These are phyloP conservation scores for Verticillium dahliae DNA, from an alignment of 2,329 filamentous ascomycete genomes.

Conservation along the genomic window DNA sequence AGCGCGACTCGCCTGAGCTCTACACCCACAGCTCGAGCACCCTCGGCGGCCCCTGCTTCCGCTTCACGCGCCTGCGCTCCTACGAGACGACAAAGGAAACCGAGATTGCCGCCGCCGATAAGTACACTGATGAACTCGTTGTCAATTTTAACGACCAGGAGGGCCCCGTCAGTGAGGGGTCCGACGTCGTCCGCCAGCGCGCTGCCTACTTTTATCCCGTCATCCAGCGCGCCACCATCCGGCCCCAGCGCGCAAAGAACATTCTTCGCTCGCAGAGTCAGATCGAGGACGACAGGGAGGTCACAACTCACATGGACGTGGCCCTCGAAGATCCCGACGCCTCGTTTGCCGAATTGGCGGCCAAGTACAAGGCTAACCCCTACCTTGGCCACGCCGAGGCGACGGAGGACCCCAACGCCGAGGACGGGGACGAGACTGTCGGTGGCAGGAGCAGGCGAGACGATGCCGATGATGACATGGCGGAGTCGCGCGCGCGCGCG, in stretches of 20 bases:
- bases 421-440: slow-evolving; percentile 2
- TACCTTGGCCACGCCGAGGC: slow-evolving; percentile 6
- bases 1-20: slow-evolving; percentile 45
- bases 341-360: slow-evolving; percentile 44
- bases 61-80: slow-evolving; percentile 54
- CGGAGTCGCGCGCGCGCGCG: slow-evolving; percentile 12
- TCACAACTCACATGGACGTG: slow-evolving; percentile 50
- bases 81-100: slow-evolving; percentile 58
- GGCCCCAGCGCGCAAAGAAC: slow-evolving; percentile 57
- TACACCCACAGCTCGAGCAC: slow-evolving; percentile 45
- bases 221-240: slow-evolving; percentile 56
- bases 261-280: slow-evolving; percentile 47
- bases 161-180: slow-evolving; percentile 26
- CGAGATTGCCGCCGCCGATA: slow-evolving; percentile 49
- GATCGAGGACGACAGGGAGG: slow-evolving; percentile 38
- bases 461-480: slow-evolving; percentile 18
- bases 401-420: slow-evolving; percentile 19
- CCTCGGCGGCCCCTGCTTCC: slow-evolving; percentile 43
- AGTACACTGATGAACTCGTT: slow-evolving; percentile 59
- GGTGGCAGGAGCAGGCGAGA: slow-evolving; percentile 4
- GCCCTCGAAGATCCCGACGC: slow-evolving; percentile 49
- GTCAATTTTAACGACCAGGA: slow-evolving; percentile 48
- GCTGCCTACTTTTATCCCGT: slow-evolving; percentile 64
- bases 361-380: slow-evolving; percentile 45
- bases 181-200: slow-evolving; percentile 32